Base-by-base conservation (phyloP, 108 stramenopile genomes). In the Nitzschia inconspicua region DNA sequence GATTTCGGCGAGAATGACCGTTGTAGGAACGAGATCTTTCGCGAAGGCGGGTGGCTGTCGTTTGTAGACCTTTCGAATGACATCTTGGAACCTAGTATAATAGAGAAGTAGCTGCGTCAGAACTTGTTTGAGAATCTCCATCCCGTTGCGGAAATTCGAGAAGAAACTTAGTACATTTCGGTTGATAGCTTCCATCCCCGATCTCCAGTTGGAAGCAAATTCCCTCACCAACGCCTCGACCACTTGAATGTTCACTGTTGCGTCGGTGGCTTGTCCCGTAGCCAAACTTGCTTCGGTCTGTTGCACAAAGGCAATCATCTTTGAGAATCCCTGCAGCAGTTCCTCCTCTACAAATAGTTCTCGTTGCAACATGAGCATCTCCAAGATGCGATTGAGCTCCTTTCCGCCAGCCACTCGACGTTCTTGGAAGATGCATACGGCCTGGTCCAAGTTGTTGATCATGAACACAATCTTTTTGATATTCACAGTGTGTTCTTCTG, bases 91-190 rank as follows among this genome's bases (percentile, higher is more conserved):
- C n/a, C 98, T 66, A 18, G 96, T 97, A 76, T 98, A 97, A 70
- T 97, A 98, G 31, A 97, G 66, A 2, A 99, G 81, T 22, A 98
- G 71, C 68, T 97, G 97, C 31, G 97, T 97, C 54, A 98, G 66
- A 13, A 95, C 95, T 77, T 97, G 95, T 80, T 99, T 99, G 34
- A 99, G 76, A 54, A 99, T 95, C 57, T 97, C 98, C 96, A 97
- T 96, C 18, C 97, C 96, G 65, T 98, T 97, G 16, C 92, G 74
- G 79, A 96, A 96, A 75, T 99, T 98, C 29, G 94, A 91, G 80
- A 98, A 99, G 57, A 91, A 96, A 10, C 83, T 77, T 24, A 97
- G 67, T 2, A 99, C 98, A 67, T 97, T 92, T 22, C 95, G 74
- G 73, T 99, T 96, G 75, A 97, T 94, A 42, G 75, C 82, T 65